A percentile compares a stretch with the other conserved stretches of the same genome.
Evolutionary conservation across 345 rosid genomes (phyloP).

Genomic region (Salix suchowensis): DNA sequence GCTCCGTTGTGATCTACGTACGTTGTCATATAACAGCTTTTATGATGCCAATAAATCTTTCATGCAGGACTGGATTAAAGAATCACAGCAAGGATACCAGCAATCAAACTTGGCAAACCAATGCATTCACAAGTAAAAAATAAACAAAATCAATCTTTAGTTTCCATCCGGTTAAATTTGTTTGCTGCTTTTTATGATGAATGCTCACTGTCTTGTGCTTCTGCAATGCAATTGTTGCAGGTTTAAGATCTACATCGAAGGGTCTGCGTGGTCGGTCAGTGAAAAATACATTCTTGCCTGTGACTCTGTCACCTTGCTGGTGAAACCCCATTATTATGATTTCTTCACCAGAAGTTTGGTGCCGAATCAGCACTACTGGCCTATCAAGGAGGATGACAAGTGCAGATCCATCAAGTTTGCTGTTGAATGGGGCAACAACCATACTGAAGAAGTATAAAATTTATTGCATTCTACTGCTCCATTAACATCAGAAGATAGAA

Average conservation of each 20-base stretch:
- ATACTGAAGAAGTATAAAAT: constrained; percentile 14
- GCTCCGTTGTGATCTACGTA: no score
- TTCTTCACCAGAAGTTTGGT: constrained; percentile 25
- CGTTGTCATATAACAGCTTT: not conserved
- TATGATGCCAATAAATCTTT: not conserved
- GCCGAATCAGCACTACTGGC: constrained; percentile 26
- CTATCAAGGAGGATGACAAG: constrained; percentile 17
- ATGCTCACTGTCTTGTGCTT: not conserved
- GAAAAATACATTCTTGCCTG: constrained; percentile 33
- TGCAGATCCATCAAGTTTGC: constrained; percentile 32
- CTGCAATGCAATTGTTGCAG: constrained; percentile 7
- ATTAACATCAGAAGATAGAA: no score
- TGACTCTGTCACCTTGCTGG: constrained; percentile 22
- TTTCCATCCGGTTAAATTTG: no score
- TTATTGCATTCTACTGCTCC: no score
- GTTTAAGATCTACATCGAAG: constrained; percentile 32
- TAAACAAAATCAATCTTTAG: not conserved
- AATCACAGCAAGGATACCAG: constrained; percentile 65
- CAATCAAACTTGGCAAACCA: constrained; percentile 70
- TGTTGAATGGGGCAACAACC: constrained; percentile 28
- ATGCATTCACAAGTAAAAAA: constrained; percentile 59
- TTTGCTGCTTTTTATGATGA: no score
- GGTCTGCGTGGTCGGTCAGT: constrained; percentile 33
- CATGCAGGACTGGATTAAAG: constrained; percentile 68
- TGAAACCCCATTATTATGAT: constrained; percentile 28